Evolutionary conservation across 75 land plant species (phyloP).

Genomic region (Cupressus sempervirens): DNA sequence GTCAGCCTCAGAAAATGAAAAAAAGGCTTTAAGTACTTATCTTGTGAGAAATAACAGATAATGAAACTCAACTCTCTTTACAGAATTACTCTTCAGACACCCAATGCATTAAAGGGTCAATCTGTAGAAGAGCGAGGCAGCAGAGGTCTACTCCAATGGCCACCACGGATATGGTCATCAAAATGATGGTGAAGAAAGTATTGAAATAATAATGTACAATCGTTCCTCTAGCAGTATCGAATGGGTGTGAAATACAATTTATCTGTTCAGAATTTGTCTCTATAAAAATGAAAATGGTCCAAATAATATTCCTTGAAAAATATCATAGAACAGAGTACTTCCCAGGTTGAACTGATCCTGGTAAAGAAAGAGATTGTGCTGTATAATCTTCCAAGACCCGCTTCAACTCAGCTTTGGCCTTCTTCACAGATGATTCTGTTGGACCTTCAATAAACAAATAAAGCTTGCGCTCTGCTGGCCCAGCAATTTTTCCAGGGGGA

Average conservation of each 20-base stretch:
- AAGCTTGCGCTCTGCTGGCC: constrained; percentile 86
- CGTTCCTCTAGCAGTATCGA: not conserved
- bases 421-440: constrained; percentile 86
- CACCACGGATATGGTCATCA: not conserved
- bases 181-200: not conserved
- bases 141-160: not conserved
- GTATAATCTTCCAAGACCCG: constrained; percentile 87
- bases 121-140: not conserved
- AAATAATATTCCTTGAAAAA: not conserved
- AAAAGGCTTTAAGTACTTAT: too few species aligned
- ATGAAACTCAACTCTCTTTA: not conserved
- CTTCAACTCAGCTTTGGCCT: constrained; percentile 85
- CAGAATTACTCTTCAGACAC: not conserved
- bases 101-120: not conserved
- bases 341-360: constrained; percentile 86
- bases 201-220: not conserved
- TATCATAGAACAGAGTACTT: constrained; percentile 75
- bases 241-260: not conserved
- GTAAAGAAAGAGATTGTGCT: constrained; percentile 54
- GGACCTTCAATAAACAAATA: constrained; percentile 97
- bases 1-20: too few species aligned
- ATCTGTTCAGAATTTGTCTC: not conserved
- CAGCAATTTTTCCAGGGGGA: constrained; percentile 81
- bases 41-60: too few species aligned
- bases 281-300: not conserved